These are phyloP conservation scores for Candida quercuum DNA, from an alignment of 805 yeast genomes.

Conservation along the genomic window DNA sequence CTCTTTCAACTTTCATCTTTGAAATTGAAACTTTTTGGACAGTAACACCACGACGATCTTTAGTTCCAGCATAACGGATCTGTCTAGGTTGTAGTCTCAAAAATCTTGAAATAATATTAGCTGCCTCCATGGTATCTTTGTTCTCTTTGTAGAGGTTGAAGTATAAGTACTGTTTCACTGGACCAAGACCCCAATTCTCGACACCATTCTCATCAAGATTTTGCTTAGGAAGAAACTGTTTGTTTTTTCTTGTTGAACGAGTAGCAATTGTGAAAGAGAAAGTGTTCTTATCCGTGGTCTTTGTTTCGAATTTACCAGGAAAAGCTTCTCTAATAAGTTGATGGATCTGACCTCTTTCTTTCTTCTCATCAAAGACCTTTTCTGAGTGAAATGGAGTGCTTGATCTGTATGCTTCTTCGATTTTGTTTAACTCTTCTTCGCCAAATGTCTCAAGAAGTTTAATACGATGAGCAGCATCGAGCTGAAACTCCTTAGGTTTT, in stretches of 20 bases:
- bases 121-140: constrained; percentile 96
- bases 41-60: constrained; percentile 94
- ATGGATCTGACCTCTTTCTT: constrained; percentile 73
- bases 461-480: constrained; percentile 40
- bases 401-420: constrained; percentile 48
- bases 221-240: constrained; percentile 30
- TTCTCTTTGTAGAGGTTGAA: constrained; percentile 88
- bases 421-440: constrained; percentile 48
- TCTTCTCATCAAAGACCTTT: constrained; percentile 58
- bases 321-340: constrained; percentile 70
- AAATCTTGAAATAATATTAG: constrained; percentile 64
- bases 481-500: constrained; percentile 28
- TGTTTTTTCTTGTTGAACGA: constrained; percentile 32
- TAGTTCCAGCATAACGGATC: constrained; percentile 88
- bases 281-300: constrained; percentile 63
- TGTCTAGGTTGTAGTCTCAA: constrained; percentile 67
- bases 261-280: constrained; percentile 58
- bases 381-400: constrained; percentile 56
- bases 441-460: constrained; percentile 53
- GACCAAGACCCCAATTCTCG: constrained; percentile 70
- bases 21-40: constrained; percentile 74
- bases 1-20: constrained; percentile 66
- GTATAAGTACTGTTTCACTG: constrained; percentile 60
- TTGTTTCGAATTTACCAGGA: constrained; percentile 68
- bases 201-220: constrained; percentile 42